Conservation (phyloP, 208 protist species). For the Phytomonas francai region DNA sequence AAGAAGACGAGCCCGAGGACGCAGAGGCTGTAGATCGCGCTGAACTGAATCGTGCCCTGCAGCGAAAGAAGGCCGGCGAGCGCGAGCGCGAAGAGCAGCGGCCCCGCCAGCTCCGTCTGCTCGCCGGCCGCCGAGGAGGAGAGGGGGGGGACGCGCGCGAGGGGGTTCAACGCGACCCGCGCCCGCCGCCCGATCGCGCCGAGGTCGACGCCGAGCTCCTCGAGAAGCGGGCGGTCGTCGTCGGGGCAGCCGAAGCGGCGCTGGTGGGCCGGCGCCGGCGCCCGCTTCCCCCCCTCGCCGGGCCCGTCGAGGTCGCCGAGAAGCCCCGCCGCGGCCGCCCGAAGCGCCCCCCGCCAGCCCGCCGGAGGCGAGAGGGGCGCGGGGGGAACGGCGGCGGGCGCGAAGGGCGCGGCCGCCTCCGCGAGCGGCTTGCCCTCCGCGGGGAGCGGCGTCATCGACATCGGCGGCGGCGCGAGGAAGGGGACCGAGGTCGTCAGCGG, state of each 20-base stretch:
- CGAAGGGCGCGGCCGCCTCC: too few species aligned
- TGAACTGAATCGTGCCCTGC: conserved; percentile 76
- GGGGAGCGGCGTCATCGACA: too few species aligned
- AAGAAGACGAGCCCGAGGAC: conserved; percentile 62
- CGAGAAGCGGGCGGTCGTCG: conserved; percentile 74
- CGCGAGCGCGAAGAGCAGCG: conserved; percentile 59
- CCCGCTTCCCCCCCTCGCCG: background rate
- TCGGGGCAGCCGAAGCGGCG: conserved; percentile 71
- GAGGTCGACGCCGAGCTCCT: conserved; percentile 46
- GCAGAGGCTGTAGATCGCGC: conserved; percentile 70
- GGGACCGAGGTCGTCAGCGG: conserved; percentile 6
- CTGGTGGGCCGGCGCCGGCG: conserved; percentile 43
- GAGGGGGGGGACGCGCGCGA: too few species aligned
- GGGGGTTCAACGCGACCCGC: too few species aligned
- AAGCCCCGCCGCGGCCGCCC: too few species aligned
- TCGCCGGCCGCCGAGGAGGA: too few species aligned
- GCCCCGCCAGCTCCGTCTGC: conserved; percentile 69
- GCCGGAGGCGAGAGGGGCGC: too few species aligned
- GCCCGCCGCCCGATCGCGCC: conserved; percentile 5
- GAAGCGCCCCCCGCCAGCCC: too few species aligned
- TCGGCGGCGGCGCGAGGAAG: background rate
- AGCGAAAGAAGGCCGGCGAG: conserved; percentile 65
- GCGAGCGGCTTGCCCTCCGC: too few species aligned
- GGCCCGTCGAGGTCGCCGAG: background rate
- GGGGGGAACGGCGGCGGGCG: too few species aligned